These are phyloP conservation scores for Penicillium capsulatum DNA, from an alignment of 2,329 filamentous ascomycete genomes.

Conservation along the genomic window DNA sequence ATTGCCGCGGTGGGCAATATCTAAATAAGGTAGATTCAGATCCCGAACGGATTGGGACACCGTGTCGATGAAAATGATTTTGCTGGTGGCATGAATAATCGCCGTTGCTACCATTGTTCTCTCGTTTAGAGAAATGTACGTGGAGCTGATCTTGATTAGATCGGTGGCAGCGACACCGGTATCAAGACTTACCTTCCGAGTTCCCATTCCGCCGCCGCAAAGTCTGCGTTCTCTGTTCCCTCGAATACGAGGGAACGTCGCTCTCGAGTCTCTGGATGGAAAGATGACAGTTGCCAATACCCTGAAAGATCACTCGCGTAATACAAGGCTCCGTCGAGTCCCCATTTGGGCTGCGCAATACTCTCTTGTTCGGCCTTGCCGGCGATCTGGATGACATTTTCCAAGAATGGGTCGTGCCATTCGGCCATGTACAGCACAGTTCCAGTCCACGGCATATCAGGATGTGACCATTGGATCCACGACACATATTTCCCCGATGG, in stretches of 20 bases:
- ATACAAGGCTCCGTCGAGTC: conserved; percentile 47
- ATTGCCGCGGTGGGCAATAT: conserved; percentile 9
- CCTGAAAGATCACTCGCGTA: conserved; percentile 47
- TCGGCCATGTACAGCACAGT: conserved; percentile 45
- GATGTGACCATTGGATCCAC: conserved; percentile 57
- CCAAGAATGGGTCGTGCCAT: conserved; percentile 38
- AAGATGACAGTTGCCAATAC: conserved; percentile 48
- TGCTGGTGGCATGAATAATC: conserved; percentile 19
- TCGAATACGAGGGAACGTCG: conserved; percentile 33
- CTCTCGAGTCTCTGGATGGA: conserved; percentile 22
- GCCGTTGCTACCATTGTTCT: conserved; percentile 19
- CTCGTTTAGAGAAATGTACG: conserved; percentile 18
- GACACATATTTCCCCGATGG: conserved; percentile 44
- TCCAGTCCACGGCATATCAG: conserved; percentile 51
- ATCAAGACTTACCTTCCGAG: conserved; percentile 23
- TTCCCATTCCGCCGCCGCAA: conserved; percentile 29
- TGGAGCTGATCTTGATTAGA: conserved; percentile 10
- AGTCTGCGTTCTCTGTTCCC: conserved; percentile 41
- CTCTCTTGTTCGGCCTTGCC: conserved; percentile 42
- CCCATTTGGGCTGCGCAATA: conserved; percentile 51
- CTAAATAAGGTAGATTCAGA: conserved; percentile 19
- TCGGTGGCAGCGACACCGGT: background rate
- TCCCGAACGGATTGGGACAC: conserved; percentile 9
- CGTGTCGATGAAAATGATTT: conserved; percentile 18
- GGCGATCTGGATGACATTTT: conserved; percentile 37